phyloP scores from a whole-genome alignment of 1,284 basidiomycete species.

The Ustilago hordei region DNA sequence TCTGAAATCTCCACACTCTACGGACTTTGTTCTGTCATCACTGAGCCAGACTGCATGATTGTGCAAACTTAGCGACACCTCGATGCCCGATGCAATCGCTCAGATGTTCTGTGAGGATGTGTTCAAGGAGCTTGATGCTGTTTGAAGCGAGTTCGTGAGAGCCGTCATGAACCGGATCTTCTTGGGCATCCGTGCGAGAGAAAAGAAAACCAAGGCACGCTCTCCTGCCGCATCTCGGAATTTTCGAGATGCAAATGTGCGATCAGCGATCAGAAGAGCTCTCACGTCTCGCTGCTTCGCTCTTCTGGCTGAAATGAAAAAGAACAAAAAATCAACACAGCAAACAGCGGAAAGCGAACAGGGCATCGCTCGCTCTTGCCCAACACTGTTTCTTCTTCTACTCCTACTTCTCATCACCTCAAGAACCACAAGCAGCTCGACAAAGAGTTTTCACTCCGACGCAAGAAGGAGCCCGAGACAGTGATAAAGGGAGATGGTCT shows the following conservation, averaged over 20 bases:
- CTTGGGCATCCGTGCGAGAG: slow-evolving; percentile 17
- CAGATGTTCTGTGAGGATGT: not conserved
- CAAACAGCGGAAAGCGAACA: not conserved
- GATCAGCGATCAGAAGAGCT: slow-evolving; percentile 29
- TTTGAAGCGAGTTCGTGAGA: no score
- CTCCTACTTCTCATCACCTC: slow-evolving; percentile 1
- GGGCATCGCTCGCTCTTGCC: slow-evolving; percentile 11
- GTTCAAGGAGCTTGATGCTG: no score
- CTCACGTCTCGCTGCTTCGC: not conserved
- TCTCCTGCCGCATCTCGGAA: slow-evolving; percentile 3
- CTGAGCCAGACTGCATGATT: not conserved
- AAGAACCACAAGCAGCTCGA: slow-evolving; percentile 5
- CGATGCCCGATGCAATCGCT: not conserved
- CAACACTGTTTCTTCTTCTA: not conserved
- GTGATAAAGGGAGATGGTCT: slow-evolving; percentile 19
- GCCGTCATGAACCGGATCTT: no score
- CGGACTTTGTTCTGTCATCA: not conserved
- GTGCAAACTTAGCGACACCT: not conserved
- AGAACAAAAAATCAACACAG: slow-evolving; percentile 18
- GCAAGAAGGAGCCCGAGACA: not conserved
- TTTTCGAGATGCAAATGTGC: not conserved
- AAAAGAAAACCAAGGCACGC: not conserved
- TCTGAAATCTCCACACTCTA: not conserved
- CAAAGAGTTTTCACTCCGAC: not conserved
- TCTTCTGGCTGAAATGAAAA: slow-evolving; percentile 1